phyloP scores from a whole-genome alignment of 352 stramenopile genomes.

The Elongisporangium prolatum region DNA sequence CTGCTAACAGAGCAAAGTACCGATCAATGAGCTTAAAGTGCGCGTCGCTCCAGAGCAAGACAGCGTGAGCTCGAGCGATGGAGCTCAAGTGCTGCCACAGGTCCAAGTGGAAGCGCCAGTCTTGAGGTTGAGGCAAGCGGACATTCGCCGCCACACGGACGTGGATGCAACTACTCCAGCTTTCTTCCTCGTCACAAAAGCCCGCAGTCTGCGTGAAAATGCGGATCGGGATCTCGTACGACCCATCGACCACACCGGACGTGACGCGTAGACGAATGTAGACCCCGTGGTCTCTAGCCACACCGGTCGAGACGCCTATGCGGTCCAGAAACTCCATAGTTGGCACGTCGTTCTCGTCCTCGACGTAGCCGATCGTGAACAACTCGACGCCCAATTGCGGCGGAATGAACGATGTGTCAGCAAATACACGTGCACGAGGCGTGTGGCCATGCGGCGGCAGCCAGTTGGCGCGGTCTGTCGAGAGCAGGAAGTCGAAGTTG shows the following conservation, averaged over 20 bases:
- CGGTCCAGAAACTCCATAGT: conserved; percentile 61
- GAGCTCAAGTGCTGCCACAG: conserved; percentile 74
- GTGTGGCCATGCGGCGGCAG: conserved; percentile 48
- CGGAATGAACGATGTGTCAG: conserved; percentile 52
- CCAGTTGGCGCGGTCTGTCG: conserved; percentile 56
- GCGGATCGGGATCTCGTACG: conserved; percentile 61
- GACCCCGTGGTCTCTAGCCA: conserved; percentile 37
- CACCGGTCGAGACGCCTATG: conserved; percentile 18
- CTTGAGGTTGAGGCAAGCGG: conserved; percentile 30
- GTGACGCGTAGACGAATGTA: conserved; percentile 53
- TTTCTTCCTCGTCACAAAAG: conserved; percentile 62
- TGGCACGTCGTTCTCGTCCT: conserved; percentile 49
- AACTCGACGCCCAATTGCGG: conserved; percentile 38
- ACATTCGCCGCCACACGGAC: conserved; percentile 46
- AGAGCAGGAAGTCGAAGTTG: conserved; percentile 46
- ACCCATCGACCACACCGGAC: conserved; percentile 23
- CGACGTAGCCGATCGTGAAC: conserved; percentile 54
- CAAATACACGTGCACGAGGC: conserved; percentile 44
- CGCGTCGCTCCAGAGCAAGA: conserved; percentile 52
- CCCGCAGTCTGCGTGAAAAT: conserved; percentile 63
- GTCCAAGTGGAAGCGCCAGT: conserved; percentile 69
- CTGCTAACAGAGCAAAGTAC: conserved; percentile 47
- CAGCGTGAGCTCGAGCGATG: conserved; percentile 44
- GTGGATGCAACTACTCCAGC: conserved; percentile 51
- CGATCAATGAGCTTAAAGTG: conserved; percentile 68